Base-by-base conservation (phyloP, 139 green algal genomes). In the Coccomyxa sp. region DNA sequence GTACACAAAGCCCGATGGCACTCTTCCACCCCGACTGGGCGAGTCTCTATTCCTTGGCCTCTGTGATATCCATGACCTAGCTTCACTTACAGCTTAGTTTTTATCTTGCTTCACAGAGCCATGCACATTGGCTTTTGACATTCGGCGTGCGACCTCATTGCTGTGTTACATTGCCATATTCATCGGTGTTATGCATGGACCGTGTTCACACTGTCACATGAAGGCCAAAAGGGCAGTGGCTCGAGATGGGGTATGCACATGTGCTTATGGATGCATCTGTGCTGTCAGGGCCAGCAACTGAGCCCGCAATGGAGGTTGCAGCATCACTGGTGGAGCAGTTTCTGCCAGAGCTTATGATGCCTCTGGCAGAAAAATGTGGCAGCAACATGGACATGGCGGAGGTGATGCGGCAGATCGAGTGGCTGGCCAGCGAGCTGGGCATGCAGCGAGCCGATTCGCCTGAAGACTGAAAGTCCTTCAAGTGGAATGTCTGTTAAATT, bases 271-370 rank as follows among this genome's bases (percentile, higher is more conserved):
- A 78, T 38, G n/a, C 30, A 16, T 78, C 17, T 10, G 3, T 51
- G n/a, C 71, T 51, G 27, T 28, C 27, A 78, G 71, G 14, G n/a
- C 71, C 25, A 51, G 71, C n/a, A 71, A 9, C 63, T 21, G 79
- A 82, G 59, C 28, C 32, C 60, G 79, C 79, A 0, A 77, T 82
- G 79, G 79, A 82, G 79, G 59, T 32, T 21, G 63, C 63, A 30
- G 31, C 28, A 31, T 75, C 67, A 18, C n/a, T 82, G 79, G n/a
- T 60, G 7, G 79, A 77, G 63, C 79, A 82, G 60, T 82, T 82
- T 63, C 79, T 82, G 63, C 79, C 79, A 30, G 79, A 82, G 79
- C 59, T 75, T 23, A 57, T 60, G 14, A 16, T n/a, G 13, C 28
- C 79, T 11, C 1, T 82, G 30, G 63, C 16, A 63, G 79, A 77